phyloP scores from a whole-genome alignment of 352 stramenopile genomes.

The Pythium pyrilobum region DNA sequence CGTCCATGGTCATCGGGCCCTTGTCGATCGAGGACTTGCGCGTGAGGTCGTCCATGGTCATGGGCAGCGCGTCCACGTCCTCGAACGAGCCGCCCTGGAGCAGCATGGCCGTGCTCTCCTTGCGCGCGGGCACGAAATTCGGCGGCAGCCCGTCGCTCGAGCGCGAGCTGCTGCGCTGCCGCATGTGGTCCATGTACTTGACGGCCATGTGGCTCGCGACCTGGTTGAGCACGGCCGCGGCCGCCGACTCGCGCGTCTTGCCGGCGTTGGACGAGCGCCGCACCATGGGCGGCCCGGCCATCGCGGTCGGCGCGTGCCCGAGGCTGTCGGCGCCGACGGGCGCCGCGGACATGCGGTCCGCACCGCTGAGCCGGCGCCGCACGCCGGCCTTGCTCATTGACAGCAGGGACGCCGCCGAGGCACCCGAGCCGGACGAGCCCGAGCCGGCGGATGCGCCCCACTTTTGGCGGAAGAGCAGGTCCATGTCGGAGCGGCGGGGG shows the following conservation, averaged over 20 bases:
- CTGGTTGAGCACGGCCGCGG: no score
- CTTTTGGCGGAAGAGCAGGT: slow-evolving; percentile 13
- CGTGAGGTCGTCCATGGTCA: slow-evolving; percentile 18
- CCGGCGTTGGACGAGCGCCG: slow-evolving; percentile 9
- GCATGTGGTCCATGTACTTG: slow-evolving; percentile 15
- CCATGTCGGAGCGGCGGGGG: slow-evolving; percentile 12
- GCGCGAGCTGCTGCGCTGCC: slow-evolving; percentile 11
- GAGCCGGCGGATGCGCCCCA: neutral
- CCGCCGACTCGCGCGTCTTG: slow-evolving; percentile 6
- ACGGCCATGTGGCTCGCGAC: slow-evolving; percentile 11
- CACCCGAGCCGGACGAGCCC: neutral
- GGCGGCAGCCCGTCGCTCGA: slow-evolving; percentile 3
- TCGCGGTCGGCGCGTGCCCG: slow-evolving; percentile 3
- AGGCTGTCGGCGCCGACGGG: slow-evolving; percentile 5
- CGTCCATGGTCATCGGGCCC: slow-evolving; percentile 20
- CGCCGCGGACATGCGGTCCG: neutral
- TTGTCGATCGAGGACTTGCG: slow-evolving; percentile 12
- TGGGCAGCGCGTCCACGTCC: slow-evolving; percentile 14
- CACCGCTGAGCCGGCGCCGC: slow-evolving; percentile 13
- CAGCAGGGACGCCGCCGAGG: slow-evolving; percentile 8
- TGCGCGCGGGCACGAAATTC: slow-evolving; percentile 3
- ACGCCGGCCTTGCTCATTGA: slow-evolving; percentile 18
- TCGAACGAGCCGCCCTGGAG: slow-evolving; percentile 10
- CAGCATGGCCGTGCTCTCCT: slow-evolving; percentile 13
- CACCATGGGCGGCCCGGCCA: neutral